Percentiles rank a stretch among this genome's conserved stretches.
These are phyloP conservation scores for Naganishia vishniacii DNA, from an alignment of 768 basidiomycete genomes.

Conservation along the genomic window DNA sequence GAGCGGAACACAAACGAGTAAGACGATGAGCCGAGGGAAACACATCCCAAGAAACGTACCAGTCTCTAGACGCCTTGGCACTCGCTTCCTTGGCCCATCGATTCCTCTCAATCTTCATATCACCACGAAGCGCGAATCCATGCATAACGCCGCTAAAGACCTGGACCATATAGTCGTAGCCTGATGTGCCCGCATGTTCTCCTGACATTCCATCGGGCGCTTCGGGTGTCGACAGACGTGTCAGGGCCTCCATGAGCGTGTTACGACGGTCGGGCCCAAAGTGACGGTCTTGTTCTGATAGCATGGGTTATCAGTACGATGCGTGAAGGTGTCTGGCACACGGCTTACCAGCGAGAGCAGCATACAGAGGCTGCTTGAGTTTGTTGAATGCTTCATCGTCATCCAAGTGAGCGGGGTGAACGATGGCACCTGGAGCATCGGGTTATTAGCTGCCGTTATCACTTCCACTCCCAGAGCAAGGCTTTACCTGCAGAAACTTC, in stretches of 20 bases:
- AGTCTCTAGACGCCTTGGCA: constrained; percentile 18
- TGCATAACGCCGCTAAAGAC: constrained; percentile 28
- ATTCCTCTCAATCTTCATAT: constrained; percentile 22
- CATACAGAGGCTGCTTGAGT: constrained; percentile 35
- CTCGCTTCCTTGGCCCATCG: constrained; percentile 26
- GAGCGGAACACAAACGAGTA: background rate
- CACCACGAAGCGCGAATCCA: constrained; percentile 28
- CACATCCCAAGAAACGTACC: background rate
- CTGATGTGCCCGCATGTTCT: constrained; percentile 22
- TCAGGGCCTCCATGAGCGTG: constrained; percentile 24
- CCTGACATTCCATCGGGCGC: constrained; percentile 28
- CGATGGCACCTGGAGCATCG: constrained; percentile 31
- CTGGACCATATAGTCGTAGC: constrained; percentile 28
- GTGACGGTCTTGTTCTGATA: constrained; percentile 32
- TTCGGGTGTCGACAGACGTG: constrained; percentile 24
- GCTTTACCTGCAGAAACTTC: constrained; percentile 30
- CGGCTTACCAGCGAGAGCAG: constrained; percentile 29
- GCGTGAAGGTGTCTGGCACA: background rate
- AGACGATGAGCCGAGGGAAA: background rate
- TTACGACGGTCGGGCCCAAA: constrained; percentile 25
- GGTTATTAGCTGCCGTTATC: too few species aligned
- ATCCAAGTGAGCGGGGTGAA: constrained; percentile 35
- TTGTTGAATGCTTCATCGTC: constrained; percentile 33
- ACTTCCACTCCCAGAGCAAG: too few species aligned
- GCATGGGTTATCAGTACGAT: background rate